Conservation (phyloP, 768 basidiomycete species). For the Hericium erinaceus region DNA sequence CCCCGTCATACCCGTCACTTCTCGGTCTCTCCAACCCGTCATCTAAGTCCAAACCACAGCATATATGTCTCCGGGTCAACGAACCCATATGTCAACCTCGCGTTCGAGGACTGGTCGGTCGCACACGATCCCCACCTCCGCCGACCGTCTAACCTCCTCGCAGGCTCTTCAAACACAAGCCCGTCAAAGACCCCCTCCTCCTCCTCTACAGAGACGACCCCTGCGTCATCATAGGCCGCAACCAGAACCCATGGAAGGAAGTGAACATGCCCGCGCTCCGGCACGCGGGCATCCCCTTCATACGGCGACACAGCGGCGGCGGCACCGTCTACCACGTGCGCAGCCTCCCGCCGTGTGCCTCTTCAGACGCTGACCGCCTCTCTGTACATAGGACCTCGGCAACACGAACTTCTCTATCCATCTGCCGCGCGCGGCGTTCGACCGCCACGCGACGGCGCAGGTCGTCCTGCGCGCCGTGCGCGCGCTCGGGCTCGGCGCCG, state of each 20-base stretch:
- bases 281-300: conserved; percentile 52
- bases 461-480: conserved; percentile 72
- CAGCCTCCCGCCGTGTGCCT: background rate
- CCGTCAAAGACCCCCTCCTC: conserved; percentile 58
- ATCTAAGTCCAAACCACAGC: conserved; percentile 26
- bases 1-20: conserved; percentile 4
- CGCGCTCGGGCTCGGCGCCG: conserved; percentile 58
- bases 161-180: conserved; percentile 77
- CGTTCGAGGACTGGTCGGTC: conserved; percentile 81
- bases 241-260: conserved; percentile 99
- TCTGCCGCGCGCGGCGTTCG: conserved; percentile 70
- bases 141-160: conserved; percentile 15
- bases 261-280: conserved; percentile 62
- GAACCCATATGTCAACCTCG: conserved; percentile 84
- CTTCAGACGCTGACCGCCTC: background rate
- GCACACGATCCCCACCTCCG: conserved; percentile 20
- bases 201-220: conserved; percentile 82
- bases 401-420: conserved; percentile 98
- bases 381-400: conserved; percentile 67
- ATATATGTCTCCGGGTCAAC: conserved; percentile 70
- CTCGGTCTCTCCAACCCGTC: background rate
- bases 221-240: conserved; percentile 89
- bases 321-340: conserved; percentile 94
- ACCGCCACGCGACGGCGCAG: conserved; percentile 67
- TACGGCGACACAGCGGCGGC: conserved; percentile 84